Evolutionary conservation across 352 stramenopile genomes (phyloP), one percentile per base, ranked within the genome.

Genomic region (Phytophthora cryptogea): DNA sequence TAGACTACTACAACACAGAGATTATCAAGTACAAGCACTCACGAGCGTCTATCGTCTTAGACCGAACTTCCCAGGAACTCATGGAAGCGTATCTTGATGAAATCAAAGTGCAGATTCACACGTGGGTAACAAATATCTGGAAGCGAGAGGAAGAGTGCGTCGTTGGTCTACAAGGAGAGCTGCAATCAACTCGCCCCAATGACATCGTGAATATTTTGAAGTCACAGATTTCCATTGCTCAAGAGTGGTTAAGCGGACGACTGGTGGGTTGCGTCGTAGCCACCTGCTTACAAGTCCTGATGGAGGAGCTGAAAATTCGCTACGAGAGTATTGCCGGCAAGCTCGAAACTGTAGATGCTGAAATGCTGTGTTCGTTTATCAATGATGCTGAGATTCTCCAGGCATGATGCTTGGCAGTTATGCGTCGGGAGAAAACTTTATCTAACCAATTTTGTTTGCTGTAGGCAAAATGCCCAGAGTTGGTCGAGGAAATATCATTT

Each of bases 171-270:
- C 63, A 85, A 40, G 81, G 83, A 36, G 86, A 84, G 52, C 63
- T 92, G 3, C 77, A 89, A 39, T 92, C 84, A 1, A 92, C 83
- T 9, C 78, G 86, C 5, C 83, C 86, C 9, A 95, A 93, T 47
- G 86, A 95, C 32, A 95, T 95, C 41, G 65, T 95, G 39, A 93
- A 95, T 55, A 95, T 95, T 54, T 63, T 95, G 13, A 92, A 90
- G 48, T 89, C 83, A 0, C 86, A 95, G 41, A 92, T 95, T 45
- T 89, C 82, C 5, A 93, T 95, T 30, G 86, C 74, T 0, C 83
- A 93, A 44, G 86, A 93, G 37, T 95, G 83, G 83, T 51, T 95
- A 4, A 89, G 78, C 20, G 86, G 86, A 0, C 69, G 68, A 5
- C 54, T 91, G 0, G 65, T 95, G 3, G 82, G 79, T 2, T 78